These are phyloP conservation scores for Talaromyces sp. DNA, from an alignment of 2,329 filamentous ascomycete genomes.

Conservation along the genomic window DNA sequence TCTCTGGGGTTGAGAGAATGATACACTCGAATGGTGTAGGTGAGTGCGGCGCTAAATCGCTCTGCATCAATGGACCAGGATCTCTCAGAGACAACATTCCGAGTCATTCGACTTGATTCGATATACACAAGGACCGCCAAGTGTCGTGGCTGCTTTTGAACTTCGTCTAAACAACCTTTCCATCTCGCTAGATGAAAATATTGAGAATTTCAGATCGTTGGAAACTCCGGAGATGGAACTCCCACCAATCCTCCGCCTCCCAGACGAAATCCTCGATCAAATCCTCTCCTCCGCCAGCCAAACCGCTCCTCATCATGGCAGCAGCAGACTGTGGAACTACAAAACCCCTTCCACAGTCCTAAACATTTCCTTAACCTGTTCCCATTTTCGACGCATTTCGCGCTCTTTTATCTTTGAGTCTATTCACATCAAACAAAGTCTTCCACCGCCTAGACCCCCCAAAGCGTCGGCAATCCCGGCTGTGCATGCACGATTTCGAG, in stretches of 20 bases:
- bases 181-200: background rate
- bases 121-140: background rate
- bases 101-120: background rate
- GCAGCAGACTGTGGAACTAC: background rate
- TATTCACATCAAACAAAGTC: background rate
- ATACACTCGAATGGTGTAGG: background rate
- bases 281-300: background rate
- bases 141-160: background rate
- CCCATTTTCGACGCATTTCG: background rate
- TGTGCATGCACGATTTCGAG: background rate
- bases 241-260: background rate
- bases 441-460: background rate
- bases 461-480: background rate
- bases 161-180: background rate
- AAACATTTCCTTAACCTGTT: background rate
- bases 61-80: background rate
- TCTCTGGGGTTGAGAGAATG: background rate
- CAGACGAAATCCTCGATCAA: background rate
- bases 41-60: background rate
- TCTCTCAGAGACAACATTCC: background rate
- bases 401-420: background rate
- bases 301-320: background rate
- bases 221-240: background rate
- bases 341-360: background rate
- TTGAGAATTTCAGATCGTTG: background rate